phyloP scores from a whole-genome alignment of 2,329 filamentous ascomycete species.

The Botryosphaeria dothidea region DNA sequence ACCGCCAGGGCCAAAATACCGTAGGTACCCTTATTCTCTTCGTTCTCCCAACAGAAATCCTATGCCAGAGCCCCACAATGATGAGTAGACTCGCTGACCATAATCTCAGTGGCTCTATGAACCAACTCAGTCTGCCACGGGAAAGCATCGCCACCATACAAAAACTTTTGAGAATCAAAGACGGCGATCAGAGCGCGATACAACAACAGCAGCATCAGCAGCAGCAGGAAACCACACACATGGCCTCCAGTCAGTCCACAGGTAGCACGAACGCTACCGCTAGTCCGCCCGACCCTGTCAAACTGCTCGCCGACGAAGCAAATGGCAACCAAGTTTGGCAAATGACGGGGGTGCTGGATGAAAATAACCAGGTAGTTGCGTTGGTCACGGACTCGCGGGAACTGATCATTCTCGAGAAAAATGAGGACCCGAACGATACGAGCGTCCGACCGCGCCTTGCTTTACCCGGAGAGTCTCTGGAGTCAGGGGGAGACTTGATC shows the following conservation, averaged over 20 bases:
- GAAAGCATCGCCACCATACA: not conserved
- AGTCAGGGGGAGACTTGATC: not conserved
- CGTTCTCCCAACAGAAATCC: not conserved
- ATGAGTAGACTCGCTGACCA: not conserved
- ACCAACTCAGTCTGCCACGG: not conserved
- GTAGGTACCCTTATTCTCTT: not conserved
- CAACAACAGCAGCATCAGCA: no score
- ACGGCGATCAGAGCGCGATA: no score
- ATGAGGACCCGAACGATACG: not conserved
- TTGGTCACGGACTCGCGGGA: not conserved
- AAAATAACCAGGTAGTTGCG: not conserved
- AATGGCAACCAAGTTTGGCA: not conserved
- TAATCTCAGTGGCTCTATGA: not conserved
- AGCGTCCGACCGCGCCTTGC: not conserved
- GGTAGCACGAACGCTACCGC: no score
- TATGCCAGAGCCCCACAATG: not conserved
- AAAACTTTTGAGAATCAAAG: no score
- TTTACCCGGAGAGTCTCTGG: not conserved
- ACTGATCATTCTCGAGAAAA: not conserved
- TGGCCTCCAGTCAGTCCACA: no score
- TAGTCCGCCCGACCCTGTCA: no score
- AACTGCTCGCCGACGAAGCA: no score
- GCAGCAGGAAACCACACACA: no score
- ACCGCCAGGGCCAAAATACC: not conserved
- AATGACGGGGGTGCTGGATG: not conserved